These are phyloP conservation scores for Hygrocybe coccinea DNA, from an alignment of 768 basidiomycete genomes.

Conservation along the genomic window DNA sequence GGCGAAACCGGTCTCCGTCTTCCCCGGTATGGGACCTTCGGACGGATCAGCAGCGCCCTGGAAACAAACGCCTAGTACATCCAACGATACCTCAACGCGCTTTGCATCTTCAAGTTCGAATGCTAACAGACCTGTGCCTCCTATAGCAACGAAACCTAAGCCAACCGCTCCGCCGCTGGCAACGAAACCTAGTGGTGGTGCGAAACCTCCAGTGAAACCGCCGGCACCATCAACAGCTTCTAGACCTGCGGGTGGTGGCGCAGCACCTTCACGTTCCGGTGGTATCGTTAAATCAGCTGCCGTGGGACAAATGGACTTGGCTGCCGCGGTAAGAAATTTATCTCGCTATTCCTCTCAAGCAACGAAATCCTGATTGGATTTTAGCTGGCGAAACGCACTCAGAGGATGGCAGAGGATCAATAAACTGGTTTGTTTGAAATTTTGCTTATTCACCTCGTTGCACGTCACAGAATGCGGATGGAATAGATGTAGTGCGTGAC, in stretches of 20 bases:
- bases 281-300: slow-evolving; percentile 40
- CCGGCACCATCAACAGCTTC: slow-evolving; percentile 41
- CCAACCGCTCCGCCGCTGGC: neutral
- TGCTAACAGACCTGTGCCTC: slow-evolving; percentile 58
- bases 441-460: neutral
- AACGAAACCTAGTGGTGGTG: slow-evolving; percentile 24
- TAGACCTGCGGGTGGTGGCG: slow-evolving; percentile 31
- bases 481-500: neutral
- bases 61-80: slow-evolving; percentile 51
- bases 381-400: slow-evolving; percentile 77
- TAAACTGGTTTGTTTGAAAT: slow-evolving; percentile 7
- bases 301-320: slow-evolving; percentile 68
- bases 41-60: slow-evolving; percentile 72
- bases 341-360: neutral
- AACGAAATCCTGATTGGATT: slow-evolving; percentile 4
- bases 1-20: slow-evolving; percentile 79
- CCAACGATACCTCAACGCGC: slow-evolving; percentile 44
- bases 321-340: slow-evolving; percentile 65
- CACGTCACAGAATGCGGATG: neutral
- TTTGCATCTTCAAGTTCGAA: slow-evolving; percentile 48
- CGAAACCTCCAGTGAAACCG: slow-evolving; percentile 45
- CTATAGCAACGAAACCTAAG: slow-evolving; percentile 49
- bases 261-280: slow-evolving; percentile 37
- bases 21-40: slow-evolving; percentile 65
- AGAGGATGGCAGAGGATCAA: slow-evolving; percentile 51